Percentiles rank a stretch among this genome's conserved stretches.
Evolutionary conservation across 345 rosid genomes (phyloP).

Genomic region (Melastoma malabathricum): DNA sequence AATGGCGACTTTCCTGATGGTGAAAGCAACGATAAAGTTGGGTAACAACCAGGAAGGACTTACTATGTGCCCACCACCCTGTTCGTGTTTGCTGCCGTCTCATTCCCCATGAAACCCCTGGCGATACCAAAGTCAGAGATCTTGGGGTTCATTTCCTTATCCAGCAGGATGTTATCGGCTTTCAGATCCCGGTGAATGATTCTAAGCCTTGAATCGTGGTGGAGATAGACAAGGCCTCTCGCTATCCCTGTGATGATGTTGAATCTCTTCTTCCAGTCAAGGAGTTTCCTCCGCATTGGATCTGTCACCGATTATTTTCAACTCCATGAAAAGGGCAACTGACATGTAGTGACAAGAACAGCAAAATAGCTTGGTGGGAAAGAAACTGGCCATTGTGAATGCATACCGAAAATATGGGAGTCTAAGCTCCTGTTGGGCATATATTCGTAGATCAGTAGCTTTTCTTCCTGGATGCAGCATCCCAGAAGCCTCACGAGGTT

Average conservation of each 20-base stretch:
- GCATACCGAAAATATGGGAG: constrained; percentile 18
- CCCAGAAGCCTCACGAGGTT: constrained; percentile 35
- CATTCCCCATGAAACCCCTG: constrained; percentile 17
- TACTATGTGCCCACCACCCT: constrained; percentile 28
- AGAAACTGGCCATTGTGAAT: not conserved
- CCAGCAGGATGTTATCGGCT: constrained; percentile 23
- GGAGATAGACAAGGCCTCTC: constrained; percentile 27
- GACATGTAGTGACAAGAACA: no score
- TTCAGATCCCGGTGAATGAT: constrained; percentile 25
- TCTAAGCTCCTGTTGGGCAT: constrained; percentile 21
- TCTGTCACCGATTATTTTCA: constrained; percentile 7
- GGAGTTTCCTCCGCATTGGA: constrained; percentile 7
- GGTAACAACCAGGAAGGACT: constrained; percentile 1
- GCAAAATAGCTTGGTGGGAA: no score
- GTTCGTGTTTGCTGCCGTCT: constrained; percentile 15
- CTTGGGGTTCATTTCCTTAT: constrained; percentile 22
- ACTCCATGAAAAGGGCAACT: no score
- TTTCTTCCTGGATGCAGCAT: constrained; percentile 12
- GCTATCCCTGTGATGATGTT: constrained; percentile 21
- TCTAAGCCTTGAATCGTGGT: constrained; percentile 24
- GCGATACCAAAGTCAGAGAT: constrained; percentile 25
- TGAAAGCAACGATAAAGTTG: not conserved
- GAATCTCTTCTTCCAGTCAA: constrained; percentile 22
- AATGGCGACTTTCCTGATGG: not conserved
- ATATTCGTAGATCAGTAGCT: constrained; percentile 17